Evolutionary conservation across 169 alveolate species (phyloP).

Genomic region (Plasmodium vivax): DNA sequence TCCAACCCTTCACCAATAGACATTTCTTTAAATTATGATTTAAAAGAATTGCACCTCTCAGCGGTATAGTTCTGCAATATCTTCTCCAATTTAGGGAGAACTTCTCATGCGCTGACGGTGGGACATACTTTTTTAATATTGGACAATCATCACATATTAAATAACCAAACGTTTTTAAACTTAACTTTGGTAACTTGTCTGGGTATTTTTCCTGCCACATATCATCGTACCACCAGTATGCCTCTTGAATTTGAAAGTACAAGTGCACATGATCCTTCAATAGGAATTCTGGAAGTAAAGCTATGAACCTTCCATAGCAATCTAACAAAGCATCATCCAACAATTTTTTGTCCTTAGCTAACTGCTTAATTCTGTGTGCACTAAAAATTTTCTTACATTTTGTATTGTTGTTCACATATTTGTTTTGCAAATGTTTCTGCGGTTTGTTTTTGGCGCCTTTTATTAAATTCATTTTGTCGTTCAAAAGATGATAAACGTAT

Average conservation of each 20-base stretch:
- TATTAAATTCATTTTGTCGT: constrained; percentile 21
- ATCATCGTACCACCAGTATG: constrained; percentile 94
- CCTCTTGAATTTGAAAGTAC: constrained; percentile 91
- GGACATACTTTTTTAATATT: constrained; percentile 78
- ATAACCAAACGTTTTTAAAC: constrained; percentile 85
- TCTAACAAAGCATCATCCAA: constrained; percentile 87
- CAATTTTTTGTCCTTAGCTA: constrained; percentile 78
- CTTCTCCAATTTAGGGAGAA: constrained; percentile 84
- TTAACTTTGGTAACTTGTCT: constrained; percentile 81
- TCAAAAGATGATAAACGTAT: constrained; percentile 1
- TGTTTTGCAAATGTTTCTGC: constrained; percentile 23
- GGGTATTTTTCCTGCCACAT: constrained; percentile 90
- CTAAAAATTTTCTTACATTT: constrained; percentile 35
- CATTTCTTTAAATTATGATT: constrained; percentile 86
- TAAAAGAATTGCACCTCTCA: constrained; percentile 91
- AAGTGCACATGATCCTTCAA: constrained; percentile 89
- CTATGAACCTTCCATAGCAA: constrained; percentile 91
- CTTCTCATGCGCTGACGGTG: constrained; percentile 82
- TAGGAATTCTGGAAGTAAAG: constrained; percentile 90
- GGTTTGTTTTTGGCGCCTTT: constrained; percentile 21
- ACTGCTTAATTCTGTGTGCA: constrained; percentile 64
- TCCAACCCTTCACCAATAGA: constrained; percentile 89
- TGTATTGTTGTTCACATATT: constrained; percentile 1
- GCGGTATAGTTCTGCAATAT: constrained; percentile 88
- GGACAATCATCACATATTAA: constrained; percentile 90